A percentile compares a stretch with the other conserved stretches of the same genome.
phyloP scores from a whole-genome alignment of 1,284 basidiomycete species.

The Golubevia sp. region DNA sequence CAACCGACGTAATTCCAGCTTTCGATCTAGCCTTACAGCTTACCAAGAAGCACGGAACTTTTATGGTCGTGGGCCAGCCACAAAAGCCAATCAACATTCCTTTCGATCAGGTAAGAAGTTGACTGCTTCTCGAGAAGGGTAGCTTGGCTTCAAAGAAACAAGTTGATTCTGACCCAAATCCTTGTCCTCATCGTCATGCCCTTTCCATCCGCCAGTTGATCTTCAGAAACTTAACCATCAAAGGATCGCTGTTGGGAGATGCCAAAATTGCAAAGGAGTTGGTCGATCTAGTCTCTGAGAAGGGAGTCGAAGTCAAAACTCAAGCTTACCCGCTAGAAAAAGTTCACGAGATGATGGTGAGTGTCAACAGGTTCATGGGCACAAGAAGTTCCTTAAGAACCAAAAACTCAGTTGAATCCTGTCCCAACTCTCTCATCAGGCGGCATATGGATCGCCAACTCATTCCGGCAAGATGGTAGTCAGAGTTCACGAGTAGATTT shows the following conservation, averaged over 20 bases:
- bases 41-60: conserved; percentile 11
- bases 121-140: too few species aligned
- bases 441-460: background rate
- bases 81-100: conserved; percentile 10
- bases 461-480: conserved; percentile 8
- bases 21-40: conserved; percentile 11
- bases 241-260: conserved; percentile 9
- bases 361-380: conserved; percentile 1
- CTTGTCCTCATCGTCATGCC: background rate
- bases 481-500: background rate
- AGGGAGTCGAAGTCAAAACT: conserved; percentile 16
- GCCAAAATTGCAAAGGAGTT: conserved; percentile 7
- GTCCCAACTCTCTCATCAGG: too few species aligned
- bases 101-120: conserved; percentile 3
- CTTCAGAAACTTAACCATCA: conserved; percentile 14
- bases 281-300: conserved; percentile 10
- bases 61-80: conserved; percentile 16
- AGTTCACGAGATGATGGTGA: conserved; percentile 15
- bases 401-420: background rate
- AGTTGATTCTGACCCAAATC: too few species aligned
- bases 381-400: conserved; percentile 2
- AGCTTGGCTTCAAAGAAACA: too few species aligned
- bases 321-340: conserved; percentile 10
- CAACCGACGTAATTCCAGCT: conserved; percentile 15
- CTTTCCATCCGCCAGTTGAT: conserved; percentile 9